Percentiles rank a stretch among this genome's conserved stretches.
phyloP scores from a whole-genome alignment of 805 yeast genomes.

The Metschnikowia borealis region DNA sequence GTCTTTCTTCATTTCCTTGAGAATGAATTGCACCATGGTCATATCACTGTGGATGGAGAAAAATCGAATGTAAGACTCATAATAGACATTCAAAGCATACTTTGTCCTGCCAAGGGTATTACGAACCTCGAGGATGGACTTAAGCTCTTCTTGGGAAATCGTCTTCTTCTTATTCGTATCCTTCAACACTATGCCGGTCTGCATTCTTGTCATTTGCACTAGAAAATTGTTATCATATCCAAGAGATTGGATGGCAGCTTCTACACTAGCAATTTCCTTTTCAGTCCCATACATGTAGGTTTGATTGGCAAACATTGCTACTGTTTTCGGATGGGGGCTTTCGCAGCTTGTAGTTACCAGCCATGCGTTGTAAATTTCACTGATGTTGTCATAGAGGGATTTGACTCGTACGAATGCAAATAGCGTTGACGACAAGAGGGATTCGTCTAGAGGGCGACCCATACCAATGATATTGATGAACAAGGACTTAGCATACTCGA shows the following conservation, averaged over 20 bases:
- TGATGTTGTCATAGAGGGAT: slow-evolving; percentile 30
- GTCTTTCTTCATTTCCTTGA: slow-evolving; percentile 25
- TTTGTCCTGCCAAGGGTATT: slow-evolving; percentile 12
- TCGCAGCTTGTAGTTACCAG: slow-evolving; percentile 17
- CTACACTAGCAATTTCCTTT: slow-evolving; percentile 23
- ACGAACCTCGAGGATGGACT: slow-evolving; percentile 15
- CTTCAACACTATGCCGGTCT: slow-evolving; percentile 24
- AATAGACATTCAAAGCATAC: slow-evolving; percentile 23
- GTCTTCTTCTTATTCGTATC: slow-evolving; percentile 25
- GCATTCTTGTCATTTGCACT: slow-evolving; percentile 22
- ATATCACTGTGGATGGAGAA: slow-evolving; percentile 27
- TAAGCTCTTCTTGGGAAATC: slow-evolving; percentile 25
- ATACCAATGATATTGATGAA: slow-evolving; percentile 23
- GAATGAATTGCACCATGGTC: slow-evolving; percentile 24
- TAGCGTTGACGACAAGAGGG: slow-evolving; percentile 26
- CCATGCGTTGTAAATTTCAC: slow-evolving; percentile 27
- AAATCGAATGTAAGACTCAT: slow-evolving; percentile 27
- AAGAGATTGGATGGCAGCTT: slow-evolving; percentile 18
- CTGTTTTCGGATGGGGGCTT: slow-evolving; percentile 24
- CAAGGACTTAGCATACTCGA: slow-evolving; percentile 26
- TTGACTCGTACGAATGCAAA: slow-evolving; percentile 23
- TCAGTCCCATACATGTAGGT: slow-evolving; percentile 27
- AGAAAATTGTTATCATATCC: slow-evolving; percentile 22
- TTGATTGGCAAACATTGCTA: slow-evolving; percentile 27
- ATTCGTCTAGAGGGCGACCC: slow-evolving; percentile 21